phyloP scores from a whole-genome alignment of 2,329 filamentous ascomycete species.

The Penicillium sp. region DNA sequence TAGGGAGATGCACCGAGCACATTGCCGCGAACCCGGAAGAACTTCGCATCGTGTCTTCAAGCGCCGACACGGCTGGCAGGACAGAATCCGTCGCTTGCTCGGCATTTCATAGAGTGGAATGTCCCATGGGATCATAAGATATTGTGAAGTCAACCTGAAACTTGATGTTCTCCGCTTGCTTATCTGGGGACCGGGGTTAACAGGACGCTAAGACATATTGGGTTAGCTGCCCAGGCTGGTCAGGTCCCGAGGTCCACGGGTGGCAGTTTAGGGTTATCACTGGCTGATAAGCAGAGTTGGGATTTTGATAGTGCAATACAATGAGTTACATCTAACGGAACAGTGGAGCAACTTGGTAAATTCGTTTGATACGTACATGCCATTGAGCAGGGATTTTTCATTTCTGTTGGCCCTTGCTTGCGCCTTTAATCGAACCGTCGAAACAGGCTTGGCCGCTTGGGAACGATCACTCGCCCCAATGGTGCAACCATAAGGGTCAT shows the following conservation, averaged over 20 bases:
- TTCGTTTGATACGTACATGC: neutral
- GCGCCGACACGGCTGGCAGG: slow-evolving; percentile 20
- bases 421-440: too few relatives aligned
- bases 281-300: neutral
- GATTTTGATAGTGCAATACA: neutral
- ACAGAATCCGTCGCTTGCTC: slow-evolving; percentile 10
- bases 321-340: neutral
- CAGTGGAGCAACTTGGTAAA: too few relatives aligned
- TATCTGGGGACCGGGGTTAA: slow-evolving; percentile 5
- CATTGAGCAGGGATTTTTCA: too few relatives aligned
- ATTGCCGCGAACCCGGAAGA: slow-evolving; percentile 2
- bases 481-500: too few relatives aligned
- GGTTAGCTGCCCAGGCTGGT: neutral
- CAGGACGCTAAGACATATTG: slow-evolving; percentile 4
- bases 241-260: neutral
- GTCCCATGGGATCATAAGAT: neutral
- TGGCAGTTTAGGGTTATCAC: slow-evolving; percentile 3
- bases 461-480: too few relatives aligned
- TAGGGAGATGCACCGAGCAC: slow-evolving; percentile 10
- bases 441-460: too few relatives aligned
- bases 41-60: slow-evolving; percentile 22
- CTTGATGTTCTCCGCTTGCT: slow-evolving; percentile 11
- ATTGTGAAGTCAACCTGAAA: slow-evolving; percentile 4
- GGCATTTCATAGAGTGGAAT: slow-evolving; percentile 5
- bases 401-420: too few relatives aligned